Evolutionary conservation across 345 rosid genomes (phyloP), one percentile per base, ranked within the genome.

Genomic region (Eucalyptus globulus): DNA sequence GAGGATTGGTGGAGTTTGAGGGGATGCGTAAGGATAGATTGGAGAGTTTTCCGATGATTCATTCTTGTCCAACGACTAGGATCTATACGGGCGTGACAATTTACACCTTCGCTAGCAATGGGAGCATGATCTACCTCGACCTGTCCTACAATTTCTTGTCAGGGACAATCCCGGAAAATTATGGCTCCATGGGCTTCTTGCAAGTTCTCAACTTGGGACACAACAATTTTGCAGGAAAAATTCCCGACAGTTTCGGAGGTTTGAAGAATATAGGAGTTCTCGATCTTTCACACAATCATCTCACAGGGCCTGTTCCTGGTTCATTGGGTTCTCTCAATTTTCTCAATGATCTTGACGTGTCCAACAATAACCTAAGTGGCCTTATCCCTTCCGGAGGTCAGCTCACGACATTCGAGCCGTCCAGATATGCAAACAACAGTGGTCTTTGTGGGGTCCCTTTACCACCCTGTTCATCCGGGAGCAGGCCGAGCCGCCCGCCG

Each of bases 141-240:
- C 91, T 97, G 65, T 94, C 99, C 37, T 97, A 97, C 91, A 97
- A 97, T 86, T 88, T 89, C 14, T 88, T 97, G 87, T 93, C 96
- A 0, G 99, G 98, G 87, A 89, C 91, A 44, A 94, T 97, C 88
- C 99, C 99, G 54, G 92, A 93, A 29, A 90, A 92, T 49, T 95
- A 94, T 88, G 99, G 99, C 90, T 88, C 92, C 29, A 91, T 97
- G 96, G 91, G 65, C 51, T 97, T 94, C 90, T 93, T 97, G 90
- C 99, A 94, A 90, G 99, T 97, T 90, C 93, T 97, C 94, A 97
- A 97, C 90, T 91, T 97, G 89, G 99, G 99, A 56, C 99, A 97
- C 91, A 97, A 97, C 92, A 91, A 86, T 54, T 91, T 97, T 86
- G 91, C 92, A 1, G 99, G 99, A 81, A 87, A 80, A 27, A 97